Base-by-base conservation (phyloP, 108 stramenopile species). In the Cyclotella baltica region DNA sequence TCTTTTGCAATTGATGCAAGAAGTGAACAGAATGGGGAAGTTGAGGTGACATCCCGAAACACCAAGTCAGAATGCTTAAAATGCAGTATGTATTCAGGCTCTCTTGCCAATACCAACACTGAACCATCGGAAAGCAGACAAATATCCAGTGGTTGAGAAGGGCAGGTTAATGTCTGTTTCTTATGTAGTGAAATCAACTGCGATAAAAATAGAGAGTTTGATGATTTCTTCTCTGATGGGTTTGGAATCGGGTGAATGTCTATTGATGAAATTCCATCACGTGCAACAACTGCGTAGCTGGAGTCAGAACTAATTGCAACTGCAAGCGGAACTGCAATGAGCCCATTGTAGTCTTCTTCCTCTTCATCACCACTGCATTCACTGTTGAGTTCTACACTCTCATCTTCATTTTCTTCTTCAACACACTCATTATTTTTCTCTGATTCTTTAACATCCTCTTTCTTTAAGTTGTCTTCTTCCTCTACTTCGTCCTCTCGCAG, bases 201-300 rank as follows among this genome's bases (percentile, higher is more conserved):
- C 6, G 59, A 91, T 72, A 47, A 79, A 70, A 52, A 80, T 34
- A 48, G 56, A 31, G 68, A 30, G 33, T 20, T 78, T 47, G 47
- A 59, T 2, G 53, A 48, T 35, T 37, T 73, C 34, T 25, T 73
- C 38, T 50, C 83, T 28, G 22, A 62, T 27, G 27, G 76, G 53
- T 34, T 43, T 29, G 89, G 89, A 47, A 88, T 85, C 3, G 83
- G 76, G 58, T 76, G 72, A 40, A 81, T 68, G 43, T 83, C 84
- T 27, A 83, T 52, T 0, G 72, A 79, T 16, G 48, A 9, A 51
- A 83, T 69, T 19, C 78, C 77, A 48, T 83, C 78, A 36, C 83
- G 65, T 20, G 67, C 78, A 40, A 83, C 78, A 34, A 75, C 67
- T 2, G 52, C 78, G 48, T 31, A 66, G n/a, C 38, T 18, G n/a